phyloP scores from a whole-genome alignment of 129 eudicot genomes.

The Calendula officinalis region DNA sequence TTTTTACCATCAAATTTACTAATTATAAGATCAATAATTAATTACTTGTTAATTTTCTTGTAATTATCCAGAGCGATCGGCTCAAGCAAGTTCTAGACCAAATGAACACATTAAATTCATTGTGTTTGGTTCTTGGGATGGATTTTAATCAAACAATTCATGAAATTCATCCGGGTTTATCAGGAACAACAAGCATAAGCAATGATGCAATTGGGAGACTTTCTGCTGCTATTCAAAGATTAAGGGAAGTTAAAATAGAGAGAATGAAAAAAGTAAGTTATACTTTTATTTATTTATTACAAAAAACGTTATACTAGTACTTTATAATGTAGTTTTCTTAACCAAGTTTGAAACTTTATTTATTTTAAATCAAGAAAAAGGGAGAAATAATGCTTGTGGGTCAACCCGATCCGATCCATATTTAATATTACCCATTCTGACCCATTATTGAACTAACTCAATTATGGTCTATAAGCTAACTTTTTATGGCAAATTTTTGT shows the following conservation, averaged over 20 bases:
- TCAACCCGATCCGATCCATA: background rate
- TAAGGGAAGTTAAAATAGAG: conserved; percentile 67
- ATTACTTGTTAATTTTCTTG: conserved; percentile 3
- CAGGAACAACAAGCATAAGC: conserved; percentile 50
- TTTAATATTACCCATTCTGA: background rate
- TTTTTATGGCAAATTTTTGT: conserved; percentile 20
- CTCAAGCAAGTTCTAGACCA: conserved; percentile 59
- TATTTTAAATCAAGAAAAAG: background rate
- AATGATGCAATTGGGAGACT: conserved; percentile 53
- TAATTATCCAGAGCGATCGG: conserved; percentile 68
- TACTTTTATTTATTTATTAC: background rate
- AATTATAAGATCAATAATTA: background rate
- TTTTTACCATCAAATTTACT: background rate
- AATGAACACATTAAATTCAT: conserved; percentile 49
- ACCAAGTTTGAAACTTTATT: background rate
- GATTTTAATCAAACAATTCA: conserved; percentile 61
- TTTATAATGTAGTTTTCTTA: background rate
- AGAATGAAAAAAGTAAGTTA: conserved; percentile 70
- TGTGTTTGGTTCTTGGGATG: conserved; percentile 83
- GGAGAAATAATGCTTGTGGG: background rate
- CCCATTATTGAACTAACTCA: background rate
- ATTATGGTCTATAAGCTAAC: conserved; percentile 1
- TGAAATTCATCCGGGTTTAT: conserved; percentile 70
- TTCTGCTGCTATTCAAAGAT: conserved; percentile 51
- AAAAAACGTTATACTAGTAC: background rate